Evolutionary conservation across 371 early-diverging fungal species (phyloP), one percentile per base, ranked within the genome.

Genomic region (Mortierella sp.): DNA sequence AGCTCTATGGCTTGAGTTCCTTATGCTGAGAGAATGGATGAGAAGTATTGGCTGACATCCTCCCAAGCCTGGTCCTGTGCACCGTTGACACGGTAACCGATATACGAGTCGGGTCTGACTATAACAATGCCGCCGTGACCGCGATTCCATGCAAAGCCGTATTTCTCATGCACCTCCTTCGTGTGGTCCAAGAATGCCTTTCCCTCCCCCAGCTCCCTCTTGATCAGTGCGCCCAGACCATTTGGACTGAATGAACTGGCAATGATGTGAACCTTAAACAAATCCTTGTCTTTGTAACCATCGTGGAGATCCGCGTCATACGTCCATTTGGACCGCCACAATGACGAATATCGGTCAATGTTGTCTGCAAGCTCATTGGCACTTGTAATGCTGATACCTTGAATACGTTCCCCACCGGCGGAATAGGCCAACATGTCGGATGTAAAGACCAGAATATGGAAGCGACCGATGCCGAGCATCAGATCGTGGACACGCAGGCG

Each of bases 401-500:
- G 19, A 44, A 8, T 44, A 4, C 19, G 19, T 44, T 14, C 44
- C 3, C 37, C 37, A 14, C n/a, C n/a, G n/a, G 37, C 37, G 14
- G 7, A 14, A 14, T 1, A 26, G 2, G 44, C 17, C n/a, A 68
- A 50, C 24, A 43, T 63, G 26, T 52, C 56, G 8, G 69, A 55
- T 2, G 64, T 52, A 37, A 75, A 64, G 37, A 75, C 64, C 0
- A 75, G 50, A 5, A 75, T 56, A 21, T 75, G 75, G 44, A 75
- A 75, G 4, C 55, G 47, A 23, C 64, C 64, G 21, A 56, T 21
- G 1, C 69, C 61, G 2, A 30, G 19, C 15, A 68, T 31, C 4
- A 68, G 32, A 12, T 68, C 42, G 24, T 75, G 69, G 3, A 73
- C 23, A 9, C 55, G 55, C 19, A 62, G 12, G 2, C 26, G 19